Percentiles rank a stretch among this genome's conserved stretches.
Evolutionary conservation across 371 early-diverging fungal species (phyloP).

Genomic region (Catenaria anguillulae): DNA sequence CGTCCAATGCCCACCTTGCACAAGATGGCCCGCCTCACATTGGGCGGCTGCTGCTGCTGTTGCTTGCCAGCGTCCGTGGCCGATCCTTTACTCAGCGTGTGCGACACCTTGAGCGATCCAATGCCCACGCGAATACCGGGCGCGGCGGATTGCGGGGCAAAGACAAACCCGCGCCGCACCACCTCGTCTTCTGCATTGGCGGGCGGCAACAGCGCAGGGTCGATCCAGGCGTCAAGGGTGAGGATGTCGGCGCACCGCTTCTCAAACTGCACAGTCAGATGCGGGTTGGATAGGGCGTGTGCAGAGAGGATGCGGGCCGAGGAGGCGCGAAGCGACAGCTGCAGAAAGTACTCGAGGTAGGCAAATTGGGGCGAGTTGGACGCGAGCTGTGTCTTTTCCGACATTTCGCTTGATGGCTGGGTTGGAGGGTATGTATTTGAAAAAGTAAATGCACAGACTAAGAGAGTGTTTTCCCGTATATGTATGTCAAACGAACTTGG

Average conservation of each 20-base stretch:
- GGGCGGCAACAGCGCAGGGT: slow-evolving; percentile 20
- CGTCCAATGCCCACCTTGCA: slow-evolving; percentile 32
- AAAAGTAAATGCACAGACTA: no score
- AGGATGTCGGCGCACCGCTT: slow-evolving; percentile 28
- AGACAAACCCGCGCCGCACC: slow-evolving; percentile 28
- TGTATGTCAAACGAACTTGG: no score
- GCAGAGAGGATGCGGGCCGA: slow-evolving; percentile 29
- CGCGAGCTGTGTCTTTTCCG: slow-evolving; percentile 6
- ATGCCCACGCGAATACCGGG: slow-evolving; percentile 23
- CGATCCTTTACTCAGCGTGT: no score
- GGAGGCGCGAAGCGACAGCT: slow-evolving; percentile 27
- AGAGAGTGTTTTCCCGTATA: no score
- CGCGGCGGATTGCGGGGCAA: slow-evolving; percentile 10
- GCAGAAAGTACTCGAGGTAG: slow-evolving; percentile 31
- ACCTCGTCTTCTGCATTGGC: slow-evolving; percentile 37
- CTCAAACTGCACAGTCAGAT: slow-evolving; percentile 28
- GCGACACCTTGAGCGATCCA: slow-evolving; percentile 17
- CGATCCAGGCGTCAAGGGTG: slow-evolving; percentile 24
- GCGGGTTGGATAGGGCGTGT: slow-evolving; percentile 30
- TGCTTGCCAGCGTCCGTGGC: no score
- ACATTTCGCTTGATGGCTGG: neutral
- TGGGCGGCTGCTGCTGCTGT: no score
- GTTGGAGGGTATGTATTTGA: neutral
- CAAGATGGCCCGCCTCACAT: slow-evolving; percentile 23
- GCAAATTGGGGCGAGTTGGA: slow-evolving; percentile 18